Base-by-base conservation (phyloP, 2,329 filamentous ascomycete genomes). In the Aureobasidium sp. region DNA sequence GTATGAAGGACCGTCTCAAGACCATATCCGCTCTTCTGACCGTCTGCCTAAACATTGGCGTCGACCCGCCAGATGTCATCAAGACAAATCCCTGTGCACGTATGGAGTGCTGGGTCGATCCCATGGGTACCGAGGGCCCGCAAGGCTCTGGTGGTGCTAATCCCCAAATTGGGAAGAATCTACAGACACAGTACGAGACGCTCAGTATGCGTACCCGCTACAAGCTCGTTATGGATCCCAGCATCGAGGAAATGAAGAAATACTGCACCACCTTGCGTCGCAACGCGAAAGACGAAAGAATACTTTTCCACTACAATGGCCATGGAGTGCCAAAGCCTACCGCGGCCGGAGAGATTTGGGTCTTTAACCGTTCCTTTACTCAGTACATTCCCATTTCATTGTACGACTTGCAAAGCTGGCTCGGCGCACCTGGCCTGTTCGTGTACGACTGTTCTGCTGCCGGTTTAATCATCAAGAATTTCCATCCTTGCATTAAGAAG, bases 371-470 rank as follows among this genome's bases (percentile, higher is more conserved):
- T 69, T 97, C 91, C 68, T 99, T 97, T 73, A 99, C 94, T 0
- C 94, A 99, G 75, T 99, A 99, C 72, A 99, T 99, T 45, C 94
- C 94, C 0, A 90, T 99, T 47, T 96, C 93, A 0, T 79, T 99
- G 9, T 97, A 96, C 70, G 94, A 99, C 72, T 78, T 99, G 48
- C 93, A 97, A 75, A 88, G 90, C 63, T 99, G 94, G 94, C 84
- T 99, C 8, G 91, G 93, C 65, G 93, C 92, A 0, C 94, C 94
- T 0, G 96, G 92, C 64, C 87, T 99, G 47, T 99, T 95, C 71
- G 94, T 99, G 37, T 99, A 95, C 83, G 94, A 99, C 75, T 97
- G 94, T 71, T 97, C 93, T 17, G 91, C 96, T 75, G 92, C 94
- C 0, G 94, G 93, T 7, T 94, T 97, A 67, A 97, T 99, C 68